Base-by-base conservation (phyloP, 148 eudicot species). In the Rhododendron williamsianum region DNA sequence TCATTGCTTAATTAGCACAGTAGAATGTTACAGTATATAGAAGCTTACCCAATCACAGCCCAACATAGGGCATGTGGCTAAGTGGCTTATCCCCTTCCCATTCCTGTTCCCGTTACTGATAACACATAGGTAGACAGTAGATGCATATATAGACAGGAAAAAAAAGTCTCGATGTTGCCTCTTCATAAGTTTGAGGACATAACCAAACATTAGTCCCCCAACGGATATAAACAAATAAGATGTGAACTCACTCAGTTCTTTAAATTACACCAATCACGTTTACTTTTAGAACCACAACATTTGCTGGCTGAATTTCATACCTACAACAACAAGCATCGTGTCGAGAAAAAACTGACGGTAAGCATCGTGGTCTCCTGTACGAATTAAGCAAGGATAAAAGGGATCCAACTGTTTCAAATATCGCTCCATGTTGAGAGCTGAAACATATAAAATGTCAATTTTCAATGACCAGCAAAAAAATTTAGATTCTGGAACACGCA, bases 351-450 rank as follows among this genome's bases (percentile, higher is more conserved):
- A 92, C 65, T 87, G 94, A 36, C 98, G 92, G 83, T 89, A 97
- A 12, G 93, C 94, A 93, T 94, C 95, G 77, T 90, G 93, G 86
- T 95, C 98, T 84, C 94, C 96, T 30, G 92, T 91, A 30, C 95
- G 98, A 25, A n/a, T n/a, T n/a, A n/a, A 97, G 94, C 92, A 95
- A 90, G 43, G 94, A 91, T 71, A 97, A 87, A 87, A 97, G 98
- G 72, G 93, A 91, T 58, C 94, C 98, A 71, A 94, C 91, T 77
- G 98, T 91, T 87, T 94, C 98, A 87, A 91, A 89, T 82, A 95
- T 92, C 82, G 91, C 92, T 79, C 92, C 98, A 86, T 92, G 94
- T 78, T 93, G 89, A 41, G 87, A 89, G 72, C 99, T 95, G 90
- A 83, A 89, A 46, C 36, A 67, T 38, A 36, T 2, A 36, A 74